Evolutionary conservation across 768 basidiomycete genomes (phyloP).

Genomic region (Auricularia sp.): DNA sequence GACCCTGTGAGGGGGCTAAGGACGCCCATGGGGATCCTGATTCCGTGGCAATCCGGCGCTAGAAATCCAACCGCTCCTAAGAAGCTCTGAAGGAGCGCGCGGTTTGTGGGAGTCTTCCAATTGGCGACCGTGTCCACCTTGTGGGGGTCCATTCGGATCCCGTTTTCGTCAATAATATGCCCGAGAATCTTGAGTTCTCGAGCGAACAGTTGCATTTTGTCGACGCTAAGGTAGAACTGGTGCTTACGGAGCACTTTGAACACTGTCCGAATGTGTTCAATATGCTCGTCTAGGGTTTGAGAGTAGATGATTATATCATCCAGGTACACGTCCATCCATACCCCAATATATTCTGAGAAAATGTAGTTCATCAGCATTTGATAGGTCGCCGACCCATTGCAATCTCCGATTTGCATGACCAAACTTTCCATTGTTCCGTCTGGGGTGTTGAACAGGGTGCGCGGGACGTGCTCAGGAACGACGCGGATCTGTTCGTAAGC

Average conservation of each 20-base stretch:
- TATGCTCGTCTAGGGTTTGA: conserved; percentile 6
- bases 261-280: conserved; percentile 6
- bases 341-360: conserved; percentile 9
- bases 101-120: conserved; percentile 21
- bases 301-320: conserved; percentile 13
- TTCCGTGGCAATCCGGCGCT: conserved; percentile 21
- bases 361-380: conserved; percentile 10
- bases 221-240: conserved; percentile 5
- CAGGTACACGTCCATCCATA: conserved; percentile 13
- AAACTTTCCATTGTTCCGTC: conserved; percentile 11
- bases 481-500: conserved; percentile 17
- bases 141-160: conserved; percentile 21
- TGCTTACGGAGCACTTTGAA: conserved; percentile 3
- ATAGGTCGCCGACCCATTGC: conserved; percentile 11
- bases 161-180: conserved; percentile 18
- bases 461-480: conserved; percentile 2
- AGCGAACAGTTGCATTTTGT: conserved; percentile 8
- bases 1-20: conserved; percentile 15
- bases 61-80: conserved; percentile 29
- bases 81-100: conserved; percentile 24
- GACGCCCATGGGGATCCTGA: conserved; percentile 31
- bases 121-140: conserved; percentile 18
- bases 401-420: conserved; percentile 13
- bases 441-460: conserved; percentile 10
- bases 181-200: conserved; percentile 11